phyloP scores from a whole-genome alignment of 257 asterid species.

The Solanum virginianum region DNA sequence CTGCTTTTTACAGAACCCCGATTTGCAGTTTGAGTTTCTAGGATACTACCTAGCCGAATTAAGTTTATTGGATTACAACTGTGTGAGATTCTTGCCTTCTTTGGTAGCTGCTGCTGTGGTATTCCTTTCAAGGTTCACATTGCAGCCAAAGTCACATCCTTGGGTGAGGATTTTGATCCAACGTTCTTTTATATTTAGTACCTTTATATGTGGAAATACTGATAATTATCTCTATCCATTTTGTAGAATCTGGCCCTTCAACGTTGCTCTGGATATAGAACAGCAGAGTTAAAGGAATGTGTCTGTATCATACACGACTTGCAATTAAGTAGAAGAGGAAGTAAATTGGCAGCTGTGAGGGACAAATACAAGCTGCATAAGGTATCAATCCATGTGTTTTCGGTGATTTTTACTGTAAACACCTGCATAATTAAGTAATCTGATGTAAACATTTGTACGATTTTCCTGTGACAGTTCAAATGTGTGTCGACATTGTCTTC shows the following conservation, averaged over 20 bases:
- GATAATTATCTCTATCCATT: not conserved
- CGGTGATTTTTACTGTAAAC: not conserved
- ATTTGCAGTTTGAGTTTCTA: conserved; percentile 62
- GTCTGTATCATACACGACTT: conserved; percentile 50
- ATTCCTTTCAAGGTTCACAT: conserved; percentile 62
- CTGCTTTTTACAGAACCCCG: conserved; percentile 23
- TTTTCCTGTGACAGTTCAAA: conserved; percentile 53
- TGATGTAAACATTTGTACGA: not conserved
- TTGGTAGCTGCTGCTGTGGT: conserved; percentile 67
- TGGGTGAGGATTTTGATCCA: conserved; percentile 36
- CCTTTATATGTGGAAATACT: not conserved
- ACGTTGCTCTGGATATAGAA: conserved; percentile 42
- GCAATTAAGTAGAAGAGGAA: conserved; percentile 49
- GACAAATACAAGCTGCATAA: conserved; percentile 72
- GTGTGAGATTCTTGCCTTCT: conserved; percentile 71
- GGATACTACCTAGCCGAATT: conserved; percentile 72
- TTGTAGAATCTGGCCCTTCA: conserved; percentile 27
- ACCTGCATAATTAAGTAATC: not conserved
- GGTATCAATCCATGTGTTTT: conserved; percentile 20
- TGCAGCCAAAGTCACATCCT: conserved; percentile 46
- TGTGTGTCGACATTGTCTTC: conserved; percentile 44
- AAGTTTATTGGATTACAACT: conserved; percentile 66
- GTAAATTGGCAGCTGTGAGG: conserved; percentile 47
- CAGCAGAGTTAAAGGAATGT: conserved; percentile 58
- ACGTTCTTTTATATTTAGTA: not conserved